Evolutionary conservation across 2,329 filamentous ascomycete genomes (phyloP).

Genomic region (Colletotrichum acutatum): DNA sequence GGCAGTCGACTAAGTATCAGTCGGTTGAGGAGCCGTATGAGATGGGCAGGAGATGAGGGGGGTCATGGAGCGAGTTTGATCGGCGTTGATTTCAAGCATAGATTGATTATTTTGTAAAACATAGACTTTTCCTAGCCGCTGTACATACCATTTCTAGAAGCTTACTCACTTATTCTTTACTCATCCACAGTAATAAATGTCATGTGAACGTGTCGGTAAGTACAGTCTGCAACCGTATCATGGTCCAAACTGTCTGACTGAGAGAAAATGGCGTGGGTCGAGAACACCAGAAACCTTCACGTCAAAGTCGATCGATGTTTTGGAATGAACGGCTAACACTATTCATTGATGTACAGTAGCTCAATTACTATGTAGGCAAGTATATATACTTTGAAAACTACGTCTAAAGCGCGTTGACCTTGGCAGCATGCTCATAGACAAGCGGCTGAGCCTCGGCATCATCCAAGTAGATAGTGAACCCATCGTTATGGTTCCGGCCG

Average conservation of each 20-base stretch:
- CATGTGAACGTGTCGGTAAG: too few species aligned
- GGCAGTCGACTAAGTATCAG: not conserved
- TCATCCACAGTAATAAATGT: too few species aligned
- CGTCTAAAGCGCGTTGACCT: slow-evolving; percentile 44
- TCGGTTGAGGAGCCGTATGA: not conserved
- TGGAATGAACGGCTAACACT: not conserved
- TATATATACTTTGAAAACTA: too few species aligned
- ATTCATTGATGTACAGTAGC: not conserved
- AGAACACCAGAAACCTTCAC: rapidly evolving
- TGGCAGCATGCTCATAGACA: slow-evolving; percentile 56
- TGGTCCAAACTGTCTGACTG: too few species aligned
- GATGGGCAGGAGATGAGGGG: not conserved
- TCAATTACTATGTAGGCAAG: not conserved
- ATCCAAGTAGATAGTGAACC: slow-evolving; percentile 67
- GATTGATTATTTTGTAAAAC: not conserved
- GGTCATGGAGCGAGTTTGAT: not conserved
- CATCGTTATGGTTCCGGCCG: slow-evolving; percentile 65
- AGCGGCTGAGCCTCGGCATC: slow-evolving; percentile 56
- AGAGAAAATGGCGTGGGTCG: too few species aligned
- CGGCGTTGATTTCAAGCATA: not conserved
- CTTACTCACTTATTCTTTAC: not conserved
- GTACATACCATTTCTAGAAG: not conserved
- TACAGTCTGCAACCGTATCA: too few species aligned
- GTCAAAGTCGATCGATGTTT: not conserved
- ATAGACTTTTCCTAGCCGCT: not conserved